Evolutionary conservation across 2,329 filamentous ascomycete genomes (phyloP), one percentile per base, ranked within the genome.

Genomic region (Fusarium circinatum): DNA sequence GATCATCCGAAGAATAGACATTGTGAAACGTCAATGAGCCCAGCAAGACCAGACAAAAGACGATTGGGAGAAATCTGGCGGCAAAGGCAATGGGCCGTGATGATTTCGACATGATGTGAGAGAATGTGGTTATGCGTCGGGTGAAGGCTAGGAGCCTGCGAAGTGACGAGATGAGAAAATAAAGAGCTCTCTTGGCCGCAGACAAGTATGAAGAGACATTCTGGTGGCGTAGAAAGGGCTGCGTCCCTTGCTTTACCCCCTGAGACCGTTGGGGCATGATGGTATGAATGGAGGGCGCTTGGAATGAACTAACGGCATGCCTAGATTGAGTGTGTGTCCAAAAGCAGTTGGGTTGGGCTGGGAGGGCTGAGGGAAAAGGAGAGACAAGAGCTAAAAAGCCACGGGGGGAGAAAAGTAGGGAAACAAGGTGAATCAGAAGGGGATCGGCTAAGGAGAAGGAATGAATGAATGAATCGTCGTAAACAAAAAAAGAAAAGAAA

Each of bases 1-100:
- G 86, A 70, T 90, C 89, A 6, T 73, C 59, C 1, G 41, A 60
- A 26, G 55, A 39, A 30, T 47, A 55, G 32, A 77, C 38, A 44
- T 58, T 54, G n/a, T 75, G 47, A 20, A 76, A 51, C 9, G 74
- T 41, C 17, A 77, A 62, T 6, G 65, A 64, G 17, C 63, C 34
- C 11, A 78, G 64, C 15, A 79, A 55, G 13, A 68, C 34, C 20
- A 73, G 22, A 13, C 74, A 66, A 55, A 79, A 77, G 45, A 44
- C n/a, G 28, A 77, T 55, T 1, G 77, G 74, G 13, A 79, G 52
- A 5, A 73, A 14, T 30, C 66, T 69, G n/a, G 67, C 48, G 36
- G 61, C 51, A 26, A 75, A 51, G 64, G 66, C 59, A n/a, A 70
- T 12, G 20, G 30, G 58, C 51, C 41, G 51, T 36, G 61, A 62